Evolutionary conservation across 768 basidiomycete species (phyloP).

Genomic region (Pleurotus tuoliensis): DNA sequence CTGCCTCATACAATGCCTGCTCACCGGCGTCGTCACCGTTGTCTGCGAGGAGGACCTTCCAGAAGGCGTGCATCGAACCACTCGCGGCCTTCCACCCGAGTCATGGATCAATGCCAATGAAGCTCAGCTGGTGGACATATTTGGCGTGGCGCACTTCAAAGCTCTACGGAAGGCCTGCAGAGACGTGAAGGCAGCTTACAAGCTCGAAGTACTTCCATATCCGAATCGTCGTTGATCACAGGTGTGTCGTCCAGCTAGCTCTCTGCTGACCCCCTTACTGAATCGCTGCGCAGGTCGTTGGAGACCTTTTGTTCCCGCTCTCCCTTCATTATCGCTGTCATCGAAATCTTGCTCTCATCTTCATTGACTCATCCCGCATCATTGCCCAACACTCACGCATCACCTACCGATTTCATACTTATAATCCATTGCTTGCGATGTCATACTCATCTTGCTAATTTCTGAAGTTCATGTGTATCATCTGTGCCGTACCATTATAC

Average conservation of each 20-base stretch:
- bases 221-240: slow-evolving; percentile 24
- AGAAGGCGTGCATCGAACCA: slow-evolving; percentile 67
- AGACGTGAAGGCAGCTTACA: slow-evolving; percentile 69
- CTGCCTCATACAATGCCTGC: slow-evolving; percentile 65
- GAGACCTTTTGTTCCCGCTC: slow-evolving; percentile 12
- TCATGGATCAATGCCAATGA: slow-evolving; percentile 76
- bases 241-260: slow-evolving; percentile 15
- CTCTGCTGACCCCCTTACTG: neutral
- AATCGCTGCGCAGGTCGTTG: slow-evolving; percentile 13
- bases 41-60: slow-evolving; percentile 74
- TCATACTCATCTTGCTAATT: slow-evolving; percentile 6
- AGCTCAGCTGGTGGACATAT: slow-evolving; percentile 62
- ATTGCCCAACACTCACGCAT: slow-evolving; percentile 14
- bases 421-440: slow-evolving; percentile 14
- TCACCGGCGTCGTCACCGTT: slow-evolving; percentile 68
- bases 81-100: slow-evolving; percentile 71
- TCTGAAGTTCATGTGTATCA: slow-evolving; percentile 7
- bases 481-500: neutral
- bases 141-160: slow-evolving; percentile 69
- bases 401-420: slow-evolving; percentile 3
- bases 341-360: slow-evolving; percentile 18
- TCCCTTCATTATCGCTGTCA: slow-evolving; percentile 14
- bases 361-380: slow-evolving; percentile 18
- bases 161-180: slow-evolving; percentile 70
- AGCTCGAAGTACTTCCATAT: slow-evolving; percentile 57